A percentile compares a stretch with the other conserved stretches of the same genome.
phyloP scores from a whole-genome alignment of 192 early-diverging fungal species.

The Radiomyces spectabilis region DNA sequence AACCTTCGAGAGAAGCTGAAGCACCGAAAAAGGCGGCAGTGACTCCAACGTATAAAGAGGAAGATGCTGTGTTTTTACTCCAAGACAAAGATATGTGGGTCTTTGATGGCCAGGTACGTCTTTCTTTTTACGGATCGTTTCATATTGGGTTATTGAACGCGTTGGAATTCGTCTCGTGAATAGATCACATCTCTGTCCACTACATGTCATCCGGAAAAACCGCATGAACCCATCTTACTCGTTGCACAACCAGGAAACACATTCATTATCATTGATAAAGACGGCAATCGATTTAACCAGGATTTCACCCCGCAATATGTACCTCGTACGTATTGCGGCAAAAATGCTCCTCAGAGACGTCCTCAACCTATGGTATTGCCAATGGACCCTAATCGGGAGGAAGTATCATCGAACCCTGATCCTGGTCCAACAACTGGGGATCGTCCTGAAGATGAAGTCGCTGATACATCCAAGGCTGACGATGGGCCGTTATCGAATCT shows the following conservation, averaged over 20 bases:
- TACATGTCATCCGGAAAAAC: conserved; percentile 28
- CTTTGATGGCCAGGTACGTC: conserved; percentile 50
- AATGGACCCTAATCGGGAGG: too few species aligned
- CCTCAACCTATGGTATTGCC: too few species aligned
- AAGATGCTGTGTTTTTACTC: conserved; percentile 11
- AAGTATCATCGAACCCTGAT: neutral
- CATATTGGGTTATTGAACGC: too few species aligned
- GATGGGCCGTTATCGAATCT: neutral
- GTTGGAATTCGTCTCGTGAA: too few species aligned
- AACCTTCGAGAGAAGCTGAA: neutral
- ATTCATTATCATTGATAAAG: conserved; percentile 34
- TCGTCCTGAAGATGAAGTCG: neutral
- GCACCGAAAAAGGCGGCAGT: neutral
- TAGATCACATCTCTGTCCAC: conserved; percentile 45
- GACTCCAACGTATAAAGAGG: neutral
- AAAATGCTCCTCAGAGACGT: neutral
- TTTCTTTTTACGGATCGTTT: too few species aligned
- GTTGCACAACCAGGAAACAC: conserved; percentile 47
- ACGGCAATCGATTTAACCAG: conserved; percentile 25
- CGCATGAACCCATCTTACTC: conserved; percentile 35
- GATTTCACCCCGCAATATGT: conserved; percentile 27
- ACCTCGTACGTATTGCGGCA: neutral
- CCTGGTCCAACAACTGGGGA: neutral
- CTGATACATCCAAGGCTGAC: neutral
- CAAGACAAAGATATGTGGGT: conserved; percentile 45